phyloP scores from a whole-genome alignment of 106 monocot genomes.

The Phalaenopsis aphrodite region DNA sequence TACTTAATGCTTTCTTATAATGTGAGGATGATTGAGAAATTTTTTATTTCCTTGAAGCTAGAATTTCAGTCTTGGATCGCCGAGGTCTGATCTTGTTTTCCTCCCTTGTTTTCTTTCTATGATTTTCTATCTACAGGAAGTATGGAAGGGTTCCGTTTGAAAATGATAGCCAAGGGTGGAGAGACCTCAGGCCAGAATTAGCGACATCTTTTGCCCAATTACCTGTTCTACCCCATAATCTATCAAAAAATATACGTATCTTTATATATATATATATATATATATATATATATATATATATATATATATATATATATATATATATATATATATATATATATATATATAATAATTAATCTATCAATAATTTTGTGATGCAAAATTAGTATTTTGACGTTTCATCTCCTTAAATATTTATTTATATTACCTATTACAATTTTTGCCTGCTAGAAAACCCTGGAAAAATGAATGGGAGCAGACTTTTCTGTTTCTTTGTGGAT shows the following conservation, averaged over 20 bases:
- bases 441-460: not conserved
- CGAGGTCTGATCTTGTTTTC: conserved; percentile 7
- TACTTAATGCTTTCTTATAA: not conserved
- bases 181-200: conserved; percentile 6
- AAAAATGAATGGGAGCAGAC: not conserved
- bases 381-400: not conserved
- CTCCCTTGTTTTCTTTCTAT: conserved; percentile 2
- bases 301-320: too few species aligned
- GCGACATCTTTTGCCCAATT: not conserved
- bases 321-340: too few species aligned
- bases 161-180: not conserved
- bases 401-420: not conserved
- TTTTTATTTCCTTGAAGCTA: not conserved
- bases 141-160: conserved; percentile 5
- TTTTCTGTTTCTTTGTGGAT: not conserved
- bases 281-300: too few species aligned
- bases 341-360: not conserved
- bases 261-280: too few species aligned
- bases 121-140: conserved; percentile 9
- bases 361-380: not conserved
- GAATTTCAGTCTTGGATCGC: not conserved
- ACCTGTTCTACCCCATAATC: not conserved
- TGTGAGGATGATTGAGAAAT: not conserved
- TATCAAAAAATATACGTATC: too few species aligned
- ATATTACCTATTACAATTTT: not conserved